Evolutionary conservation across 2,329 filamentous ascomycete genomes (phyloP).

Genomic region (Penicillium sp.): DNA sequence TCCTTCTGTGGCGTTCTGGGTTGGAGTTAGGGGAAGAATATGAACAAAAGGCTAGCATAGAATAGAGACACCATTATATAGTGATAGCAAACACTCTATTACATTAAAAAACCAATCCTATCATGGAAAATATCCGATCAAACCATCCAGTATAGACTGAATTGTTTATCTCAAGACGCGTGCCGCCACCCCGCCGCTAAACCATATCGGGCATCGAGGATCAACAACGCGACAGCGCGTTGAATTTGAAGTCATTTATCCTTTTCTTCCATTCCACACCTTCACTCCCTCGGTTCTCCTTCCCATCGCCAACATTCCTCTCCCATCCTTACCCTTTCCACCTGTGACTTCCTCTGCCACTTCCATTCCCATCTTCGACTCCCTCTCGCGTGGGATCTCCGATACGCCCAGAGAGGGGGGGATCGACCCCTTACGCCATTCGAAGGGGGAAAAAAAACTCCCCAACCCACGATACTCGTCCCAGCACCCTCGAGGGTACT

Average conservation of each 20-base stretch:
- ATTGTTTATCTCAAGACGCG: slow-evolving; percentile 27
- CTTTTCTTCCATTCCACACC: slow-evolving; percentile 1
- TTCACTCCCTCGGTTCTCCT: background rate
- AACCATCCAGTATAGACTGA: too few relatives aligned
- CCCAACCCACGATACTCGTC: slow-evolving; percentile 1
- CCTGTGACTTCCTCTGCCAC: slow-evolving; percentile 1
- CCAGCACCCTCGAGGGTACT: slow-evolving; percentile 5
- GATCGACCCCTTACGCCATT: slow-evolving; percentile 21
- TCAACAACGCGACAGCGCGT: slow-evolving; percentile 30
- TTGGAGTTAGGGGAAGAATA: too few relatives aligned
- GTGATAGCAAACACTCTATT: too few relatives aligned
- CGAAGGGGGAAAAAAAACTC: slow-evolving; percentile 13
- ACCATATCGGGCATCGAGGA: slow-evolving; percentile 26
- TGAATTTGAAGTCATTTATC: slow-evolving; percentile 12
- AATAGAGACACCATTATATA: too few relatives aligned
- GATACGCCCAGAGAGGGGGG: slow-evolving; percentile 12
- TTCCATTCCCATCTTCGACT: slow-evolving; percentile 2
- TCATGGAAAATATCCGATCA: too few relatives aligned
- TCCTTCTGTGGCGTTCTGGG: too few relatives aligned
- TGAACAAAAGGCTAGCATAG: too few relatives aligned
- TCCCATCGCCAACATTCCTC: background rate
- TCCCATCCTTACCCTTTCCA: slow-evolving; percentile 5
- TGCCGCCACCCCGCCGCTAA: slow-evolving; percentile 25
- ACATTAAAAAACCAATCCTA: too few relatives aligned
- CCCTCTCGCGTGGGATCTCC: slow-evolving; percentile 15